Evolutionary conservation across 1,284 basidiomycete species (phyloP).

Genomic region (Rhizoctonia solani): DNA sequence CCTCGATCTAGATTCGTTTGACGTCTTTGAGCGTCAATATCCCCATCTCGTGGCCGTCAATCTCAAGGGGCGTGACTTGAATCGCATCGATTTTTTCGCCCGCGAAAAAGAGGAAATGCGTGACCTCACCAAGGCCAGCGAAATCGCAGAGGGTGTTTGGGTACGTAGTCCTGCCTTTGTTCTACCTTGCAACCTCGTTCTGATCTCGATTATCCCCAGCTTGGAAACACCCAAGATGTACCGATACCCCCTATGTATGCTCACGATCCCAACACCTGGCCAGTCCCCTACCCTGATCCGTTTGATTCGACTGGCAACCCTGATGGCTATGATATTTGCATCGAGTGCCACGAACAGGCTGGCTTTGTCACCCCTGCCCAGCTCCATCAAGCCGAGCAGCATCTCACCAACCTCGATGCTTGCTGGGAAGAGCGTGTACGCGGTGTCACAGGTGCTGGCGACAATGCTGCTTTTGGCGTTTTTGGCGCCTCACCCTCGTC

Average conservation of each 20-base stretch:
- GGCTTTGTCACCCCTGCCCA: slow-evolving; percentile 65
- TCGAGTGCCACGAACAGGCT: slow-evolving; percentile 82
- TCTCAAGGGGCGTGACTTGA: slow-evolving; percentile 47
- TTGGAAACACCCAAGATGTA: slow-evolving; percentile 80
- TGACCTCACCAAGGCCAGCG: slow-evolving; percentile 80
- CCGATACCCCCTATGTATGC: slow-evolving; percentile 50
- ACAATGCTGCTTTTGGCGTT: slow-evolving; percentile 23
- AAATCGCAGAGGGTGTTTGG: slow-evolving; percentile 67
- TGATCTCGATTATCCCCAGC: slow-evolving; percentile 42
- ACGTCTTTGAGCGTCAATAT: slow-evolving; percentile 52
- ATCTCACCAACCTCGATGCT: slow-evolving; percentile 63
- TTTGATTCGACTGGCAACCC: slow-evolving; percentile 68
- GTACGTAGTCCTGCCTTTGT: slow-evolving; percentile 43
- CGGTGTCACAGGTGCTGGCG: slow-evolving; percentile 38
- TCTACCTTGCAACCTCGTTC: background rate
- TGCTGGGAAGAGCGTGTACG: slow-evolving; percentile 51
- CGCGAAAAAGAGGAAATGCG: slow-evolving; percentile 90
- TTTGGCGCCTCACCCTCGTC: slow-evolving; percentile 26
- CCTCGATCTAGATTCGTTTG: slow-evolving; percentile 53
- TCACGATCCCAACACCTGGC: slow-evolving; percentile 30
- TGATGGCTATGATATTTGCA: slow-evolving; percentile 75
- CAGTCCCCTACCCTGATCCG: slow-evolving; percentile 46
- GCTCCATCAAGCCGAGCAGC: slow-evolving; percentile 71
- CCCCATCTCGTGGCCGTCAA: slow-evolving; percentile 57
- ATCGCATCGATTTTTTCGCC: slow-evolving; percentile 66